Percentiles rank a stretch among this genome's conserved stretches.
phyloP scores from a whole-genome alignment of 1,284 basidiomycete genomes.

The Tilletia indica region DNA sequence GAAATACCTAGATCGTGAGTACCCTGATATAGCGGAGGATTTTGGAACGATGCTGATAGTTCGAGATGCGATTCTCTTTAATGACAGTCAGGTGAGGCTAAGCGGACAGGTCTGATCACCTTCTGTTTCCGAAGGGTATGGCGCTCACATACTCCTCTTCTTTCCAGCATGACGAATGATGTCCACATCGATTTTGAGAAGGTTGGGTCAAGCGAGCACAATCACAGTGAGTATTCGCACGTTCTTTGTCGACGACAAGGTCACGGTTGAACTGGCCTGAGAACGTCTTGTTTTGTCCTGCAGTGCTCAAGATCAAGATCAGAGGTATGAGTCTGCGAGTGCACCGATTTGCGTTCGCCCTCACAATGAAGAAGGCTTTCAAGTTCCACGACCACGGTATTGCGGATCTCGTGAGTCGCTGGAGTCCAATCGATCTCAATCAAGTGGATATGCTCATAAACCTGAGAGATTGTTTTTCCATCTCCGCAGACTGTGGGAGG shows the following conservation, averaged over 20 bases:
- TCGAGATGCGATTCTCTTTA: neutral
- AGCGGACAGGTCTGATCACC: too few species aligned
- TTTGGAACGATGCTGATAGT: too few species aligned
- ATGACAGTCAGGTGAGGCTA: neutral
- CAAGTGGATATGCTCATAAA: neutral
- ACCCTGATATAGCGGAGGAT: too few species aligned
- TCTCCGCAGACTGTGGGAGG: slow-evolving; percentile 17
- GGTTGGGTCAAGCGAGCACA: slow-evolving; percentile 21
- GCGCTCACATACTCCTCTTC: too few species aligned
- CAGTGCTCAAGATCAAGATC: slow-evolving; percentile 27
- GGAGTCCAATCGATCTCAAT: neutral
- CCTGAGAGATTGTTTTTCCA: neutral
- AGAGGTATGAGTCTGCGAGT: slow-evolving; percentile 29
- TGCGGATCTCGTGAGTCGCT: slow-evolving; percentile 22
- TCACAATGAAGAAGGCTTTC: slow-evolving; percentile 21
- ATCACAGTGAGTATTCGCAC: slow-evolving; percentile 11
- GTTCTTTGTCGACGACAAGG: neutral
- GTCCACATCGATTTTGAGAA: slow-evolving; percentile 26
- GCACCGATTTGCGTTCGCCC: slow-evolving; percentile 25
- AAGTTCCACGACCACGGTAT: slow-evolving; percentile 27
- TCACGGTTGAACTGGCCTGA: too few species aligned
- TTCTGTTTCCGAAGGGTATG: neutral
- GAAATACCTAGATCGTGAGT: slow-evolving; percentile 21
- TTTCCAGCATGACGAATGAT: slow-evolving; percentile 24
- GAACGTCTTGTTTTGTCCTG: too few species aligned